Base-by-base conservation (phyloP, 1,284 basidiomycete genomes). In the Earliella scabrosa region DNA sequence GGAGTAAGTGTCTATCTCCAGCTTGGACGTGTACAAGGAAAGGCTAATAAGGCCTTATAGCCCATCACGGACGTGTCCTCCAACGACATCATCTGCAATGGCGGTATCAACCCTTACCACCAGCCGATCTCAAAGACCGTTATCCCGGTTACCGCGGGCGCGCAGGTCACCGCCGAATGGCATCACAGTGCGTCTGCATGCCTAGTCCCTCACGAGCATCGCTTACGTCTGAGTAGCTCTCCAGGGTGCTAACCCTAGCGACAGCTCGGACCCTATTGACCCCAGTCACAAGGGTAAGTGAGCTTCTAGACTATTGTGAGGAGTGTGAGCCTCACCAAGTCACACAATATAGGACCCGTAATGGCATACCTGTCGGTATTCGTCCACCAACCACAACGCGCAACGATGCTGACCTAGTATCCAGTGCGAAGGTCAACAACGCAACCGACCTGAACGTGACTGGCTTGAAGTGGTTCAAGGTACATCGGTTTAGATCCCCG, bases 21-120 rank as follows among this genome's bases (percentile, higher is more conserved):
- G n/a, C 20, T 16, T 8, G 40, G 20, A 14, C 14, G 14, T 34
- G 16, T 23, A 10, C 26, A n/a, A 14, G n/a, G 5, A 29, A 20
- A 40, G n/a, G 11, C 20, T 32, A n/a, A 41, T 24, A 5, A 6
- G 7, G 5, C 9, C 31, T 29, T 36, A 14, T 51, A 83, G 81
- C 80, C 82, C 8, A 81, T 84, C 53, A 79, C 63, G 34, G 78
- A 83, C 60, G 79, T 83, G 4, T 81, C 75, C 4, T 83, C 81
- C 0, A 83, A 82, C 67, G 73, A 84, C 63, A 48, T 85, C 41
- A 82, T 82, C 56, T 84, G 82, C 72, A 85, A 85, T 55, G 82
- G 82, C 29, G 82, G 82, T 26, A 83, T 84, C 64, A 85, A 83
- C 65, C 81, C 82, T 0, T 83, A 81, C 68, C 77, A 82, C 70